Percentiles rank a stretch among this genome's conserved stretches.
Conservation (phyloP, 1,284 basidiomycete species). For the Apiotrichum akiyoshidainum region DNA sequence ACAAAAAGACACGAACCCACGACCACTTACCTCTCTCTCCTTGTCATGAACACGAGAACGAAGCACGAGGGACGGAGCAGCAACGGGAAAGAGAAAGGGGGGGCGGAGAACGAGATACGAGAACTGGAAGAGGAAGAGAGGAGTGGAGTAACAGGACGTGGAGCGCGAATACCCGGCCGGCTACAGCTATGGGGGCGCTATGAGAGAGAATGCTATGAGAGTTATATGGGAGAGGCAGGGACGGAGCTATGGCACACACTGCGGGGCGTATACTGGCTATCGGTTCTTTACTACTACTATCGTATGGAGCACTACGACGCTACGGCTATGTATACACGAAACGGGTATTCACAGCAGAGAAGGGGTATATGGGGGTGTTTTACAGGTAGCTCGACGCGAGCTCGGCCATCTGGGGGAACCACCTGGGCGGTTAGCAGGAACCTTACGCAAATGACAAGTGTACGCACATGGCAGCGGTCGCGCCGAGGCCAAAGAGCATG, state of each 20-base stretch:
- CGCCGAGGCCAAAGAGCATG: slow-evolving; percentile 46
- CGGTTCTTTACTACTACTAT: background rate
- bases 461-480: slow-evolving; percentile 44
- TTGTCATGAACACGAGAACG: background rate
- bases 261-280: background rate
- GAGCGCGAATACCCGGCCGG: background rate
- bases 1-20: background rate
- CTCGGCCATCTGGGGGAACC: slow-evolving; percentile 3
- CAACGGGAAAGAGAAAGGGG: background rate
- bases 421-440: background rate
- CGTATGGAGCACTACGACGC: slow-evolving; percentile 5
- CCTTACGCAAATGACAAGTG: background rate
- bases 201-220: background rate
- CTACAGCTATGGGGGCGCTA: background rate
- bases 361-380: background rate
- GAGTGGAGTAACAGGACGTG: background rate
- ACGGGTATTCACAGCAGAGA: background rate
- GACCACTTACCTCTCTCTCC: background rate
- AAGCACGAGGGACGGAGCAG: background rate
- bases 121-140: background rate
- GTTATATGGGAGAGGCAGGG: background rate
- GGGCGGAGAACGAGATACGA: background rate
- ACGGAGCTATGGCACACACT: background rate
- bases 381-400: slow-evolving; percentile 6
- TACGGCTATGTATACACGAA: slow-evolving; percentile 2